Conservation (phyloP, 106 monocot species). For the Phalaenopsis equestris region DNA sequence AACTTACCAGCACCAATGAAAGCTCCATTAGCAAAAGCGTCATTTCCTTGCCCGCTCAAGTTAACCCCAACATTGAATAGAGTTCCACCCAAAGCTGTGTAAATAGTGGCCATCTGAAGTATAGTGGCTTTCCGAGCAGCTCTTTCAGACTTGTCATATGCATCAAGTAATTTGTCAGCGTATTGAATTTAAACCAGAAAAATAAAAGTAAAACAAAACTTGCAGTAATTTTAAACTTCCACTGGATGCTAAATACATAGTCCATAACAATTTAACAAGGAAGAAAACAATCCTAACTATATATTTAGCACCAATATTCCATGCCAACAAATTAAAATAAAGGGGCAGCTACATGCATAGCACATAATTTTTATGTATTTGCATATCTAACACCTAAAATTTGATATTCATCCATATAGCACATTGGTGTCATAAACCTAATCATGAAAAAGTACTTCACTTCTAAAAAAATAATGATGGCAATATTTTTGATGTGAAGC, state of each 20-base stretch:
- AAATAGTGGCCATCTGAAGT: conserved; percentile 89
- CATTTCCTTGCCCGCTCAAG: conserved; percentile 59
- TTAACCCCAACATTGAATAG: conserved; percentile 76
- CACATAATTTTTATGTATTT: too few relatives aligned
- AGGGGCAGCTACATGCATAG: too few relatives aligned
- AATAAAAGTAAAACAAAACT: not conserved
- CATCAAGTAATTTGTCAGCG: not conserved
- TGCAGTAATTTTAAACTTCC: not conserved
- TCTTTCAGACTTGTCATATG: conserved; percentile 72
- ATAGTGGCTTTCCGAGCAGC: conserved; percentile 80
- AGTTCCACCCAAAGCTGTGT: conserved; percentile 75
- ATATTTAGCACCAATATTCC: too few relatives aligned
- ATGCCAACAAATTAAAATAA: too few relatives aligned
- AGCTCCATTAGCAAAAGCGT: conserved; percentile 68
- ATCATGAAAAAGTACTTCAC: too few relatives aligned
- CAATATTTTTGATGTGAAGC: too few relatives aligned
- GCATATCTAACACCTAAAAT: too few relatives aligned
- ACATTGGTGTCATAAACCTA: too few relatives aligned
- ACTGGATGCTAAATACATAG: not conserved
- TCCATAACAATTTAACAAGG: not conserved
- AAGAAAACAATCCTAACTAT: not conserved
- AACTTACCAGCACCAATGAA: conserved; percentile 79
- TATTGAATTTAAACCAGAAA: not conserved
- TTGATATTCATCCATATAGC: too few relatives aligned
- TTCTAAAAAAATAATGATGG: too few relatives aligned